phyloP scores from a whole-genome alignment of 1,284 basidiomycete genomes.

The Austroboletus novae-zelandiae region DNA sequence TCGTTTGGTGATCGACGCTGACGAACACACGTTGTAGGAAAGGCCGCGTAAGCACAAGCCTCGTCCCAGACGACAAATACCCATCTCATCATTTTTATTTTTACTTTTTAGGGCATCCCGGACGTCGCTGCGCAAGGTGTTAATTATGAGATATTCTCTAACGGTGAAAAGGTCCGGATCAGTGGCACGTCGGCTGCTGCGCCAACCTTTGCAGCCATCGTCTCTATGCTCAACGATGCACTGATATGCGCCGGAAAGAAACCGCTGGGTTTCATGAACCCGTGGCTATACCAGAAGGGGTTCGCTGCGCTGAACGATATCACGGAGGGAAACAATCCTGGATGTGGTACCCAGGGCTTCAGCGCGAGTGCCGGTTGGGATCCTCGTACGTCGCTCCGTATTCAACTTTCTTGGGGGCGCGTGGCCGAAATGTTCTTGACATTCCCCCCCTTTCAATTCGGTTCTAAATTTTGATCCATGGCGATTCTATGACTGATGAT shows the following conservation, averaged over 20 bases:
- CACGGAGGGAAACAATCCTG: constrained; percentile 50
- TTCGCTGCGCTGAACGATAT: constrained; percentile 47
- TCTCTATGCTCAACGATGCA: constrained; percentile 63
- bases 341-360: constrained; percentile 56
- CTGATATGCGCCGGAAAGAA: constrained; percentile 42
- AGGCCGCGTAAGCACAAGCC: neutral
- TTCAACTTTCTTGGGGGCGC: constrained; percentile 10
- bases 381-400: constrained; percentile 25
- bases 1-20: too few relatives aligned
- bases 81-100: constrained; percentile 26
- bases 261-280: constrained; percentile 61
- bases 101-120: constrained; percentile 43
- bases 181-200: constrained; percentile 49
- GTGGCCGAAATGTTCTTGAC: constrained; percentile 20
- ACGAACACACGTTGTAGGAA: too few relatives aligned
- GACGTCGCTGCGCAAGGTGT: constrained; percentile 57
- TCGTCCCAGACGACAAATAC: constrained; percentile 20
- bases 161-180: constrained; percentile 16
- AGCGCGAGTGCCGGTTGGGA: constrained; percentile 49
- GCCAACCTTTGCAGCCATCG: constrained; percentile 32
- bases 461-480: constrained; percentile 9
- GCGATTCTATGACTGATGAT: constrained; percentile 17
- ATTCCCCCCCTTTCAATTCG: constrained; percentile 38
- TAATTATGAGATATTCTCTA: constrained; percentile 10
- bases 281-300: constrained; percentile 47